A percentile compares a stretch with the other conserved stretches of the same genome.
Evolutionary conservation across 2,329 filamentous ascomycete genomes (phyloP).

Genomic region (Ceratocystis smalleyi): DNA sequence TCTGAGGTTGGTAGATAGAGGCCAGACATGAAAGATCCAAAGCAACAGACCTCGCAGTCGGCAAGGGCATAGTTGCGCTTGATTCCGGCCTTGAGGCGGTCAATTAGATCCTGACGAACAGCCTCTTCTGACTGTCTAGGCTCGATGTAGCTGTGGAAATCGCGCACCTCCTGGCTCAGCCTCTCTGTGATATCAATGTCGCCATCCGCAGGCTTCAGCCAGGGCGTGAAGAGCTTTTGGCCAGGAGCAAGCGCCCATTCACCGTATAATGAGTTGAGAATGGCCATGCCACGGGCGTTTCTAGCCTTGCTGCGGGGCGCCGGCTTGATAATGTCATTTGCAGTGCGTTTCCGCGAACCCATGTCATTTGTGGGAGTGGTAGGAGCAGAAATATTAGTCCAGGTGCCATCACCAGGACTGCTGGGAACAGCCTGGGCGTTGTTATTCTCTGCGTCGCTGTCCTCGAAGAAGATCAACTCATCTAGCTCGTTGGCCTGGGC

Average conservation of each 20-base stretch:
- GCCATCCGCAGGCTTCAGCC: conserved; percentile 34
- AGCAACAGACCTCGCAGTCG: conserved; percentile 52
- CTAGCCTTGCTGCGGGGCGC: conserved; percentile 35
- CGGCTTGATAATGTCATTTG: conserved; percentile 50
- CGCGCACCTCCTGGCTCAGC: conserved; percentile 75
- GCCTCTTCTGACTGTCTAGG: conserved; percentile 62
- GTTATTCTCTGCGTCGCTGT: conserved; percentile 40
- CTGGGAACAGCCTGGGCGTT: conserved; percentile 17
- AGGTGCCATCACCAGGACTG: conserved; percentile 10
- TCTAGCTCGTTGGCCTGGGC: conserved; percentile 43
- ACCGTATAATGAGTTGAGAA: conserved; percentile 34
- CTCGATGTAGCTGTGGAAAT: conserved; percentile 74
- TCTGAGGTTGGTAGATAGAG: conserved; percentile 59
- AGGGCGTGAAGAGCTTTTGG: conserved; percentile 25
- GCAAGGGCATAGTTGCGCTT: conserved; percentile 36
- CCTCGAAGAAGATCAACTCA: conserved; percentile 82
- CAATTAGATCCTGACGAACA: conserved; percentile 57
- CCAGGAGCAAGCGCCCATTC: conserved; percentile 35
- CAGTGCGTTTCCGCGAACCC: conserved; percentile 59
- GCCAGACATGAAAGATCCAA: conserved; percentile 88
- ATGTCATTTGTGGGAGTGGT: conserved; percentile 25
- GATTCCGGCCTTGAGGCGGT: conserved; percentile 48
- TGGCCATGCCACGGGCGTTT: conserved; percentile 25
- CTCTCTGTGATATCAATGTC: conserved; percentile 5
- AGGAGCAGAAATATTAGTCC: conserved; percentile 13